Percentiles rank a stretch among this genome's conserved stretches.
Evolutionary conservation across 345 rosid genomes (phyloP).

Genomic region (Eucalyptus fibrosa): DNA sequence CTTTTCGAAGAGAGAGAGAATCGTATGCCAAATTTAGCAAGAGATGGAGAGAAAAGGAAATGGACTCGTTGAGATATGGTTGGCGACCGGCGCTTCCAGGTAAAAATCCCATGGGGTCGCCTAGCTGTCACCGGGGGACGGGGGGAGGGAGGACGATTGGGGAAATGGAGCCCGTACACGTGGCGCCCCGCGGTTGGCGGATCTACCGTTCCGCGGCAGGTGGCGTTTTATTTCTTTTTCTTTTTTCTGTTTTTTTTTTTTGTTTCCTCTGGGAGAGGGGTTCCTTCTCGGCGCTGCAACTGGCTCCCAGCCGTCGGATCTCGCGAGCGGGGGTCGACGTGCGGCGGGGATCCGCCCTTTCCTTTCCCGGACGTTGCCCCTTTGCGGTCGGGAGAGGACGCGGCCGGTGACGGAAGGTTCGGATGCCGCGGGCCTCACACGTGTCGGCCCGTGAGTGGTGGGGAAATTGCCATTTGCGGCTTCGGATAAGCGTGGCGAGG

Average conservation of each 20-base stretch:
- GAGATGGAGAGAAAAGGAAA: neutral
- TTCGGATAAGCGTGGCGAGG: neutral
- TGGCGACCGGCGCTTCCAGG: slow-evolving; percentile 79
- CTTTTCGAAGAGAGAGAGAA: neutral
- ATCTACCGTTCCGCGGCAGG: neutral
- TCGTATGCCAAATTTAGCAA: slow-evolving; percentile 1
- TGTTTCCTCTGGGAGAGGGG: neutral
- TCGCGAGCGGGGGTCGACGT: neutral
- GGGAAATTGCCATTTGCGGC: neutral
- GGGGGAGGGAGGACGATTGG: neutral
- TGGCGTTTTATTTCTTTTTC: neutral
- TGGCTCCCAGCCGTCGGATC: slow-evolving; percentile 42
- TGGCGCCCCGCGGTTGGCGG: slow-evolving; percentile 9
- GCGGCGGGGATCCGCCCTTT: neutral
- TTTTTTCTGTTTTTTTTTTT: neutral
- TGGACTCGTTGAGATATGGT: slow-evolving; percentile 22
- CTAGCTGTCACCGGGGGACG: slow-evolving; percentile 16
- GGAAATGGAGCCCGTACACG: slow-evolving; percentile 9
- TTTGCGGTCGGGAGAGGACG: neutral
- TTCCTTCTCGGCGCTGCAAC: slow-evolving; percentile 9
- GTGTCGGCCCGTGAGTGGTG: neutral
- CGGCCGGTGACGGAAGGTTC: neutral
- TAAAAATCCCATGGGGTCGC: slow-evolving; percentile 20
- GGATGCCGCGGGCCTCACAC: neutral
- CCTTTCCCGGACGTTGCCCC: neutral